Conservation (phyloP, 495 filamentous ascomycete genomes). For the Haplographium delicatum region DNA sequence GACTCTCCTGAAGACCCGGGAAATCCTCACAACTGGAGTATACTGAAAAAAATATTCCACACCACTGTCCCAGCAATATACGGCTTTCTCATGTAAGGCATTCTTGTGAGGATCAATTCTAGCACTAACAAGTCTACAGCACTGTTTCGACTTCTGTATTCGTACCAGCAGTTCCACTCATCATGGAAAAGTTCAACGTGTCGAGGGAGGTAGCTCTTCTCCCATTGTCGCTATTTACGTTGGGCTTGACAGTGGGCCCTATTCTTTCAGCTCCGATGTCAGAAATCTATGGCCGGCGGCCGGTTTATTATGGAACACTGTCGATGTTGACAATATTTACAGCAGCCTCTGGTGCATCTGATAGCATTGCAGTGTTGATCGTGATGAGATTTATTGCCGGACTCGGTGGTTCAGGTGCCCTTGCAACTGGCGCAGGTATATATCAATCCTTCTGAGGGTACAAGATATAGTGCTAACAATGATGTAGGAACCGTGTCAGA, state of each 20-base stretch:
- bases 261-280: slow-evolving; percentile 56
- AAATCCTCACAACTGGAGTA: slow-evolving; percentile 40
- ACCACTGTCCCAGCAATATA: slow-evolving; percentile 33
- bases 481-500: slow-evolving; percentile 36
- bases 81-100: slow-evolving; percentile 31
- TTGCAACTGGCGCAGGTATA: slow-evolving; percentile 56
- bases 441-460: slow-evolving; percentile 7
- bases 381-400: slow-evolving; percentile 53
- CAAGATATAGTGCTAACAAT: too few species aligned
- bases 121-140: slow-evolving; percentile 3
- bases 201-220: slow-evolving; percentile 20
- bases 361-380: slow-evolving; percentile 48
- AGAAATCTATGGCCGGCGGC: slow-evolving; percentile 60
- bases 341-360: slow-evolving; percentile 49
- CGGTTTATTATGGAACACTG: slow-evolving; percentile 46
- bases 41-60: slow-evolving; percentile 27
- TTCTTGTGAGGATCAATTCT: not conserved
- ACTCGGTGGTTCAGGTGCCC: slow-evolving; percentile 44
- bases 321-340: slow-evolving; percentile 52
- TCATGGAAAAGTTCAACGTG: slow-evolving; percentile 16
- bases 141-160: slow-evolving; percentile 15
- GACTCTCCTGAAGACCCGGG: slow-evolving; percentile 26
- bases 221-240: slow-evolving; percentile 57
- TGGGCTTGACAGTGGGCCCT: slow-evolving; percentile 63
- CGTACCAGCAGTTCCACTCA: slow-evolving; percentile 17